Evolutionary conservation across 2,329 filamentous ascomycete genomes (phyloP), one percentile per base, ranked within the genome.

Genomic region (Podosphaera leucotricha): DNA sequence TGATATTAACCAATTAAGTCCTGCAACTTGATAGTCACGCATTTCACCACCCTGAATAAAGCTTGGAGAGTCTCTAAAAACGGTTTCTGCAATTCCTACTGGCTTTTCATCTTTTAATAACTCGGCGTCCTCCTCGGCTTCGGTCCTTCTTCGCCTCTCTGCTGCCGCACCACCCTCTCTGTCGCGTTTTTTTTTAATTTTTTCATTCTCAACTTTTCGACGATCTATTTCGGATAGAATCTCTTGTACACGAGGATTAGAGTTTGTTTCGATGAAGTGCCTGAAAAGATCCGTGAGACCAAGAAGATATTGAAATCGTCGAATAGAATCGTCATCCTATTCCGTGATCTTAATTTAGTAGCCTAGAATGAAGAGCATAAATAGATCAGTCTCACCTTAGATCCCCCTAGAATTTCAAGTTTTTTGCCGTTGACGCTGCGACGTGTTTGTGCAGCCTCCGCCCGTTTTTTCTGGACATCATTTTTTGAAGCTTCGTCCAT

Each of bases 261-360:
- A 87, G 57, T 94, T 98, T 7, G 85, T 84, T 58, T 95, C 86
- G 63, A 98, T 98, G 61, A 98, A 98, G 63, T 98, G 90, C 51
- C 92, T 84, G 66, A 98, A 98, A 18, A 98, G 69, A 57, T 98
- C 90, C 15, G 90, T 98, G 43, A 98, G 68, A 21, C 92, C 92
- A 13, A 98, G 72, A 1, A 98, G 72, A 60, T 98, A 98, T 50
- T 85, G 78, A 60, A 98, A 98, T 59, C 90, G 72, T 53, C 87
- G 76, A 57, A 95, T 83, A 0, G 84, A 92, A 57, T 95, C 87
- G 67, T 94, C 83, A 65, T 94, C 87, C 82, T 87, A 45, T 33
- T 26, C 5, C 24, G 11, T 8, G 8, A 21, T 8, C n/a, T 41
- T 26, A 21, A 41, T 7, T 26, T 26, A 26, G 19, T 7, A 11